Conservation (phyloP, 345 rosid species). For the Brassica cretica region DNA sequence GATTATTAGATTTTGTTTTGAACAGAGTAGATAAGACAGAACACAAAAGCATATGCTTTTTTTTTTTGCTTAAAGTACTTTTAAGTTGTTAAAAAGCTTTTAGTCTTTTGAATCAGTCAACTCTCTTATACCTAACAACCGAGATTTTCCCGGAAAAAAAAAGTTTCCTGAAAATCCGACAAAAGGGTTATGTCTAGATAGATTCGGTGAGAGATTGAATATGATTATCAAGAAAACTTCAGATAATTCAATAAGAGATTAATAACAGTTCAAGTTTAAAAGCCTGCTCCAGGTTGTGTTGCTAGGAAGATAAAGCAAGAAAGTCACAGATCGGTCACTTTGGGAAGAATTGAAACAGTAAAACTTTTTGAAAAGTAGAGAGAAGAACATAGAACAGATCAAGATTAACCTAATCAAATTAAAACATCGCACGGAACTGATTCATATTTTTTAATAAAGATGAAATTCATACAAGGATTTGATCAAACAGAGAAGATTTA, state of each 20-base stretch:
- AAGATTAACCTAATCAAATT: background rate
- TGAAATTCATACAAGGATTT: constrained; percentile 4
- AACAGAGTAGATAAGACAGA: constrained; percentile 5
- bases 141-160: constrained; percentile 29
- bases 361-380: background rate
- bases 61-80: background rate
- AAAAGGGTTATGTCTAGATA: constrained; percentile 17
- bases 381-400: background rate
- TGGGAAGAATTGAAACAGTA: constrained; percentile 8
- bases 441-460: background rate
- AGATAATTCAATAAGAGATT: background rate
- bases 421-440: background rate
- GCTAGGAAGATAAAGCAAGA: background rate
- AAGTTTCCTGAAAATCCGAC: constrained; percentile 13
- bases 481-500: constrained; percentile 23
- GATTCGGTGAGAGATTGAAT: background rate
- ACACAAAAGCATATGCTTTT: background rate
- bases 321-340: constrained; percentile 27
- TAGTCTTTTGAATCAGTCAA: constrained; percentile 30
- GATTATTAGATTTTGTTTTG: background rate
- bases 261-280: background rate
- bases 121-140: constrained; percentile 19
- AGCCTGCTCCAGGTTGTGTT: background rate
- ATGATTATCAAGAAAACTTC: constrained; percentile 5
- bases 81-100: background rate